Conservation (phyloP, 352 stramenopile genomes). For the Phytophthora palmivora region DNA sequence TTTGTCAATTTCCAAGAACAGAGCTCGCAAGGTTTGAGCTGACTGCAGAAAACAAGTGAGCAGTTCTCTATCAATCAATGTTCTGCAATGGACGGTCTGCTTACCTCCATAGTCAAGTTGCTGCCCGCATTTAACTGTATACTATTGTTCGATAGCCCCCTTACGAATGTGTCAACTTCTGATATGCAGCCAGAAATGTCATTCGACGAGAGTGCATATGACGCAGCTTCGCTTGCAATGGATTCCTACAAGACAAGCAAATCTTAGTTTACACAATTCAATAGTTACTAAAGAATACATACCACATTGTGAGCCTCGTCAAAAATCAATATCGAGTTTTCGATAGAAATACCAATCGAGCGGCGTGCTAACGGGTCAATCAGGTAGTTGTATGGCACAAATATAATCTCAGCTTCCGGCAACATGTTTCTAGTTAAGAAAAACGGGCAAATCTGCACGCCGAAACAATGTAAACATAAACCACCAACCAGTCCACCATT, state of each 20-base stretch:
- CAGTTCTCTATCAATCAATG: neutral
- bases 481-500: constrained; percentile 28
- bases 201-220: constrained; percentile 95
- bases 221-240: constrained; percentile 94
- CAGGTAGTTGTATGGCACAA: constrained; percentile 99
- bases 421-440: constrained; percentile 94
- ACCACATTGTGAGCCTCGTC: constrained; percentile 99
- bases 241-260: constrained; percentile 60
- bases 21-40: constrained; percentile 75
- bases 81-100: too few relatives aligned
- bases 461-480: neutral
- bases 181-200: constrained; percentile 94
- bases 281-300: constrained; percentile 12
- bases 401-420: constrained; percentile 95
- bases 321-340: constrained; percentile 98
- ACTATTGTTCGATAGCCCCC: constrained; percentile 63
- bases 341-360: constrained; percentile 95
- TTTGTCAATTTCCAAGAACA: constrained; percentile 89
- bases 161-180: constrained; percentile 93
- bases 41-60: constrained; percentile 54
- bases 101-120: constrained; percentile 71
- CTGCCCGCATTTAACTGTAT: constrained; percentile 58
- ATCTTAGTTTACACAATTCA: constrained; percentile 2
- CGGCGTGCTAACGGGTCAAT: constrained; percentile 94
- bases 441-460: constrained; percentile 95